Evolutionary conservation across 164 flowering plant species (phyloP).

Genomic region (Vitis cinerea): DNA sequence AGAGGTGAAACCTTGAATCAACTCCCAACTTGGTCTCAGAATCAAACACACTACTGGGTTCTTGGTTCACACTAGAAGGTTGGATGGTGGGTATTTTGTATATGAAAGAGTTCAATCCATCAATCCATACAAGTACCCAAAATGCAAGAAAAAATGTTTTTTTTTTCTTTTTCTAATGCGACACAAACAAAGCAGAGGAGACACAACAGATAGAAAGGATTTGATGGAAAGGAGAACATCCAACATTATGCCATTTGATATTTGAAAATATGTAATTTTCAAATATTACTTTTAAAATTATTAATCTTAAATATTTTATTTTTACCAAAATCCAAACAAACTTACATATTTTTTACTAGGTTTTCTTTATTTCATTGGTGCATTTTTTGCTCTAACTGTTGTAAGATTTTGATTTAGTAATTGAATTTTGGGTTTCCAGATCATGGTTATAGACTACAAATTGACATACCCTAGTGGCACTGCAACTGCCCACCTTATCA

Average conservation of each 20-base stretch:
- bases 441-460: conserved; percentile 47
- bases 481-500: conserved; percentile 55
- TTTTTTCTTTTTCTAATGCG: conserved; percentile 8
- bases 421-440: conserved; percentile 12
- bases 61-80: conserved; percentile 54
- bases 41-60: conserved; percentile 37
- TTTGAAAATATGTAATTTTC: no score
- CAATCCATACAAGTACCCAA: no score
- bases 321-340: not conserved
- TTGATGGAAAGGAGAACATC: no score
- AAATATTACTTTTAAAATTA: no score
- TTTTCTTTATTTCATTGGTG: not conserved
- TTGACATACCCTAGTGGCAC: conserved; percentile 52
- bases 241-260: no score
- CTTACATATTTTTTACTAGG: not conserved
- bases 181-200: no score
- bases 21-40: conserved; percentile 41
- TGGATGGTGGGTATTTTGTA: conserved; percentile 26
- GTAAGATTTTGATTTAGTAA: not conserved
- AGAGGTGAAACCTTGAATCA: conserved; percentile 21
- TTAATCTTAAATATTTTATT: no score
- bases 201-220: no score
- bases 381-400: no score
- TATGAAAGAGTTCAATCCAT: no score
- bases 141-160: no score